Base-by-base conservation (phyloP, 2,329 filamentous ascomycete species). In the Aspergillus sp. region DNA sequence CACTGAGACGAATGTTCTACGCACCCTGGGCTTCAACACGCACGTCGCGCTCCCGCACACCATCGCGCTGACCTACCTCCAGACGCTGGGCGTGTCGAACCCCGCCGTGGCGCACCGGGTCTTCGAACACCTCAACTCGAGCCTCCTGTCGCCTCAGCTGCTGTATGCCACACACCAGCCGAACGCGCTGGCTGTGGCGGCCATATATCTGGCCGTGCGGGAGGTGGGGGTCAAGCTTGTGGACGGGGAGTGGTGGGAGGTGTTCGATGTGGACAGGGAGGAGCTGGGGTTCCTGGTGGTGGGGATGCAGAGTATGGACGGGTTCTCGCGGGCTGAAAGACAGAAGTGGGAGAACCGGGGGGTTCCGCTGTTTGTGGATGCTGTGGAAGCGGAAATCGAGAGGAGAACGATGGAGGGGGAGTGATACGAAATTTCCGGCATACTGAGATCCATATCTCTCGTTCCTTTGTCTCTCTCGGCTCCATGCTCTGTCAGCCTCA, bases 241-340 rank as follows among this genome's bases (percentile, higher is more conserved):
- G 0, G 82, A 82, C 42, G 75, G 74, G 29, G 80, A 85, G 42
- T 98, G 91, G 91, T 98, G 91, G 91, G 88, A 95, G 59, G 85
- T 96, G 0, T 96, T 96, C 57, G 91, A 98, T 58, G 84, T 91
- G 5, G 88, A 95, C 49, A 72, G 91, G 31, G 91, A 98, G 65
- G 86, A 94, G 55, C 68, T 98, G 22, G 91, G 91, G 0, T 96
- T 96, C 47, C 61, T 96, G 36, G 86, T 93, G 3, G 84, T 95
- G 8, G 86, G 73, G 0, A 75, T 95, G 72, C 68, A 77, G 40
- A 95, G 88, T 49, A 65, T 93, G 34, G 78, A 82, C 41, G 78
- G 75, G 1, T 86, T 82, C 61, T 75, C 78, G 33, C 62, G 60
- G 38, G 68, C 68, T 26, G 78, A 83, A 49, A 70, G 60, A 47